A percentile compares a stretch with the other conserved stretches of the same genome.
Evolutionary conservation across 805 yeast species (phyloP).

Genomic region (Candida montana): DNA sequence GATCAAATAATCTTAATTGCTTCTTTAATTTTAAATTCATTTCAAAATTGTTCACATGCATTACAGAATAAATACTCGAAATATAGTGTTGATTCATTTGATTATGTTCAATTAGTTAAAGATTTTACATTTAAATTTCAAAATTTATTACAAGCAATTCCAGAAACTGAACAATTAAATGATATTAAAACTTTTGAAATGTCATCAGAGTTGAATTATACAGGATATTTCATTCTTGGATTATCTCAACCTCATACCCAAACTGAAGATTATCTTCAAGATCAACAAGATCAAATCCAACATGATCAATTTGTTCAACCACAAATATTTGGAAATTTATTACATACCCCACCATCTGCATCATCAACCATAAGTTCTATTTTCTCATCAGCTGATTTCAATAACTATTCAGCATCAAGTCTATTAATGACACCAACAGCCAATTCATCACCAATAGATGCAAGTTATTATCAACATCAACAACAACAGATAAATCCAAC

Average conservation of each 20-base stretch:
- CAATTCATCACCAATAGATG: constrained; percentile 9
- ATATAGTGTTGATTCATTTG: constrained; percentile 2
- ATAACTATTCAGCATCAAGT: constrained; percentile 9
- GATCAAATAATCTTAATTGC: constrained; percentile 14
- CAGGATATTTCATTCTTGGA: constrained; percentile 9
- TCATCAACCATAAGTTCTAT: constrained; percentile 11
- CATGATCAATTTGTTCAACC: constrained; percentile 4
- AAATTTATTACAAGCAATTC: constrained; percentile 4
- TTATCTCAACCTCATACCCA: constrained; percentile 2
- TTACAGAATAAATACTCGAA: constrained; percentile 19
- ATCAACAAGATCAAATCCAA: neutral
- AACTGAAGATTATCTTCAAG: neutral
- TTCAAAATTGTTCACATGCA: constrained; percentile 19
- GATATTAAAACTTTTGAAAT: constrained; percentile 2
- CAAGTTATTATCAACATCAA: constrained; percentile 4
- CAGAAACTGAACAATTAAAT: constrained; percentile 7
- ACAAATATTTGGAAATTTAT: constrained; percentile 1
- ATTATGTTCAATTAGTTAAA: constrained; percentile 4
- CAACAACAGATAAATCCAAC: neutral
- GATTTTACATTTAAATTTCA: constrained; percentile 4
- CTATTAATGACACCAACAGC: constrained; percentile 9
- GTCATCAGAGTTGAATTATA: constrained; percentile 6
- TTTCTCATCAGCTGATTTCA: constrained; percentile 7
- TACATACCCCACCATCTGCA: constrained; percentile 12
- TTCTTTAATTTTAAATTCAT: constrained; percentile 14